These are phyloP conservation scores for Rosa persica DNA, from an alignment of 306 rosid genomes.

Conservation along the genomic window DNA sequence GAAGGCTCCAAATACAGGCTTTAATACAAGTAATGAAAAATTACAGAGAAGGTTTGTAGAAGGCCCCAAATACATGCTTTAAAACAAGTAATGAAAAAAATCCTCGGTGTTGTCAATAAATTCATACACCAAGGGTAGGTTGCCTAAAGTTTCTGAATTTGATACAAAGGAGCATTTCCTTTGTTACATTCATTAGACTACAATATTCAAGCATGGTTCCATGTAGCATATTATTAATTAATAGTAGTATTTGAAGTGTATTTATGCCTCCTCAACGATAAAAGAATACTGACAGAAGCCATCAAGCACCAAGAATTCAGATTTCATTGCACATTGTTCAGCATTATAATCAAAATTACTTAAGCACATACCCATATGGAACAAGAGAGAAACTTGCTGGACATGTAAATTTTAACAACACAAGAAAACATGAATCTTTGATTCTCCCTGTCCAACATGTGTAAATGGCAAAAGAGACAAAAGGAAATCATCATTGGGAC, in stretches of 20 bases:
- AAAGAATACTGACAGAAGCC: not conserved
- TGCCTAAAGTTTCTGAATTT: not conserved
- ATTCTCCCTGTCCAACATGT: not conserved
- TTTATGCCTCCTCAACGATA: not conserved
- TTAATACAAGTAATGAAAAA: not conserved
- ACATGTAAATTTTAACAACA: not conserved
- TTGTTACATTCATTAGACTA: not conserved
- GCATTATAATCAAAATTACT: not conserved
- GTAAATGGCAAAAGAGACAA: not conserved
- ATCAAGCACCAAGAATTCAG: not conserved
- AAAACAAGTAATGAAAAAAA: not conserved
- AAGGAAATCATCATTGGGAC: not conserved
- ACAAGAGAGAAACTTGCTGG: slow-evolving; percentile 6
- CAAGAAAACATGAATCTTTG: slow-evolving; percentile 4
- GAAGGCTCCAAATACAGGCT: not conserved
- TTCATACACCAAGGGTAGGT: not conserved
- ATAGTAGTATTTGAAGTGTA: not conserved
- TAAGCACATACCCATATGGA: not conserved
- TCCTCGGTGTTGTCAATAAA: not conserved
- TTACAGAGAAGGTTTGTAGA: not conserved
- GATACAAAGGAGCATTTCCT: not conserved
- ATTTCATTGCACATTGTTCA: not conserved
- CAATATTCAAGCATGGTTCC: too few species aligned
- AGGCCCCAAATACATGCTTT: slow-evolving; percentile 3
- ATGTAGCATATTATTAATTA: not conserved